Conservation (phyloP, 2,329 filamentous ascomycete genomes). For the Xylaria arbuscula region DNA sequence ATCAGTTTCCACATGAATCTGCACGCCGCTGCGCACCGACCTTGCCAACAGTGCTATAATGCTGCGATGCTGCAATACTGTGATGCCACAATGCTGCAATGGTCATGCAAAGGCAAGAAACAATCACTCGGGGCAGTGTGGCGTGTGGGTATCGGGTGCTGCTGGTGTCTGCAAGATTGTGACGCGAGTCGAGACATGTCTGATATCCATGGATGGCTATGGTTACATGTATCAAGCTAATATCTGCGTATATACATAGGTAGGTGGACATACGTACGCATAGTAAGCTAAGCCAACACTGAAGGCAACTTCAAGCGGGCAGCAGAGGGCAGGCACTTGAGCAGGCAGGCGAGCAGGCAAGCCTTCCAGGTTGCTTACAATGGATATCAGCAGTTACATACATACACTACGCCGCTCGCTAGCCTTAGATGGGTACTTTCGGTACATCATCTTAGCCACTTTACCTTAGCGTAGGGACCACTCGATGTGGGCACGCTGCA, state of each 20-base stretch:
- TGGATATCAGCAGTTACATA: background rate
- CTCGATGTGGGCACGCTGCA: slow-evolving; percentile 17
- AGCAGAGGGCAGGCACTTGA: too few species aligned
- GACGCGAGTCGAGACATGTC: slow-evolving; percentile 31
- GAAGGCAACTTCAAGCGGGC: too few species aligned
- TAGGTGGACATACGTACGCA: too few species aligned
- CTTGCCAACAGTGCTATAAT: background rate
- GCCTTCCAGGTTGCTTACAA: slow-evolving; percentile 12
- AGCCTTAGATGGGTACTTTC: background rate
- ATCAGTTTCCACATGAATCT: slow-evolving; percentile 18
- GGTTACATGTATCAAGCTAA: too few species aligned
- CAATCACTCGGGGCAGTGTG: background rate
- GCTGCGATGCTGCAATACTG: background rate
- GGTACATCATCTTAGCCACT: background rate
- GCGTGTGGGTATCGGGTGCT: slow-evolving; percentile 31
- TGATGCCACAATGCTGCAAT: background rate
- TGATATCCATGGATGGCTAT: slow-evolving; percentile 27
- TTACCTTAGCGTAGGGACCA: slow-evolving; percentile 10
- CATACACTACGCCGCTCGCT: slow-evolving; percentile 14
- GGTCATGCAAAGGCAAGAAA: background rate
- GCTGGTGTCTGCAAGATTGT: slow-evolving; percentile 21
- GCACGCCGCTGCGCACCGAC: background rate
- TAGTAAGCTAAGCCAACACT: slow-evolving; percentile 19
- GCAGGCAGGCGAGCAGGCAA: slow-evolving; percentile 4
- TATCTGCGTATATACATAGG: too few species aligned